A percentile compares a stretch with the other conserved stretches of the same genome.
Evolutionary conservation across 2,329 filamentous ascomycete species (phyloP).

Genomic region (Myriosclerotinia curreyana): DNA sequence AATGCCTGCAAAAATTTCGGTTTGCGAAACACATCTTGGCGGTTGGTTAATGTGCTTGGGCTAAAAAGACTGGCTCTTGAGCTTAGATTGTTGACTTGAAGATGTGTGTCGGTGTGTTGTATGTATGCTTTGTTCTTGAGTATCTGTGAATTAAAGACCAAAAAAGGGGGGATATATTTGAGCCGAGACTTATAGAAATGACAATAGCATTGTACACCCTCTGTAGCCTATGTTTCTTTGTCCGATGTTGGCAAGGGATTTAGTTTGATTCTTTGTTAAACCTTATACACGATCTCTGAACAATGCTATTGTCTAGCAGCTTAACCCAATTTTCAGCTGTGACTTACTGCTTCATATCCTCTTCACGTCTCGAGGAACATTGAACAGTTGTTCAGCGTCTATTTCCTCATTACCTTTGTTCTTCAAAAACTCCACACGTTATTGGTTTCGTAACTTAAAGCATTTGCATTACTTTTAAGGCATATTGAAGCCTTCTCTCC

Average conservation of each 20-base stretch:
- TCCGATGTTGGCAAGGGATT: background rate
- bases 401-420: too few species aligned
- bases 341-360: background rate
- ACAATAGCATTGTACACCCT: background rate
- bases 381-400: background rate
- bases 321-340: background rate
- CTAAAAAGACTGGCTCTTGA: background rate
- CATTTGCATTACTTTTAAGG: background rate
- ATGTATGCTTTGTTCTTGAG: background rate
- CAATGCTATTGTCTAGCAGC: background rate
- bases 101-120: background rate
- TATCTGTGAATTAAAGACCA: background rate
- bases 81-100: background rate
- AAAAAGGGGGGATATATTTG: background rate
- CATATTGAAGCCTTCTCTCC: background rate
- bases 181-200: background rate
- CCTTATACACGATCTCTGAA: background rate
- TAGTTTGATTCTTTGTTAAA: background rate
- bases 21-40: conserved; percentile 11
- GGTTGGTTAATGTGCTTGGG: background rate
- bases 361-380: background rate
- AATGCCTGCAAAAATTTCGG: background rate
- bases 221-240: background rate
- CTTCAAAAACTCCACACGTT: too few species aligned
- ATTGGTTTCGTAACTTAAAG: background rate